phyloP scores from a whole-genome alignment of 2,329 filamentous ascomycete species.

The Pleomassaria siparia region DNA sequence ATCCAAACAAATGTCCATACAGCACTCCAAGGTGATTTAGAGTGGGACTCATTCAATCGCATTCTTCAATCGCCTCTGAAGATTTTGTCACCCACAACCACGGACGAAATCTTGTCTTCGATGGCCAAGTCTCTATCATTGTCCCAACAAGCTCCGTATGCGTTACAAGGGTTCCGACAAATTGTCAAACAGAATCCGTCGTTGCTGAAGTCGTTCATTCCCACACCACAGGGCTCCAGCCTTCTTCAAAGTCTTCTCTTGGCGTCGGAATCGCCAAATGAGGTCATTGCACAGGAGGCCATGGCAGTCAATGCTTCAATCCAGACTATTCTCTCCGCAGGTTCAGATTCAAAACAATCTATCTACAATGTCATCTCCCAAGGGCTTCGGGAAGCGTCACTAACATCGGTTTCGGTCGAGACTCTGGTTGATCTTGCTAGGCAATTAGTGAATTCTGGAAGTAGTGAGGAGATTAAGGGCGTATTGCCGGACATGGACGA shows the following conservation, averaged over 20 bases:
- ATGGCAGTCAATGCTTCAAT: constrained; percentile 41
- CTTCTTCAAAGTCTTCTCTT: constrained; percentile 56
- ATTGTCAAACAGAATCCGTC: constrained; percentile 45
- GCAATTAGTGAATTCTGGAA: constrained; percentile 46
- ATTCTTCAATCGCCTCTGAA: constrained; percentile 37
- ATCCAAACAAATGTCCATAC: constrained; percentile 31
- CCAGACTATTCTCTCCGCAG: constrained; percentile 39
- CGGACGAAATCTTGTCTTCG: constrained; percentile 40
- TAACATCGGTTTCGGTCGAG: constrained; percentile 52
- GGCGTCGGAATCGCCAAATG: constrained; percentile 56
- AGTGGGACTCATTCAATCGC: constrained; percentile 42
- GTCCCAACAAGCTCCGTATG: constrained; percentile 32
- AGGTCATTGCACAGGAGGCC: constrained; percentile 52
- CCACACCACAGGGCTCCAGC: constrained; percentile 49
- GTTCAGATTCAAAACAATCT: constrained; percentile 46
- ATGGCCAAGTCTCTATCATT: constrained; percentile 44
- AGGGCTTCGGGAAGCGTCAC: constrained; percentile 50
- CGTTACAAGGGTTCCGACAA: constrained; percentile 50
- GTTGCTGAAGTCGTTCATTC: constrained; percentile 47
- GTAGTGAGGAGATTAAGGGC: constrained; percentile 36
- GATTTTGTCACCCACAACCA: constrained; percentile 39
- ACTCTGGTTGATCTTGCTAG: constrained; percentile 58
- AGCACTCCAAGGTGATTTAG: constrained; percentile 32
- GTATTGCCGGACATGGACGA: constrained; percentile 64
- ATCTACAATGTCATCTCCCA: constrained; percentile 56